phyloP scores from a whole-genome alignment of 441 rosid genomes.

The Euphorbia celastroides region DNA sequence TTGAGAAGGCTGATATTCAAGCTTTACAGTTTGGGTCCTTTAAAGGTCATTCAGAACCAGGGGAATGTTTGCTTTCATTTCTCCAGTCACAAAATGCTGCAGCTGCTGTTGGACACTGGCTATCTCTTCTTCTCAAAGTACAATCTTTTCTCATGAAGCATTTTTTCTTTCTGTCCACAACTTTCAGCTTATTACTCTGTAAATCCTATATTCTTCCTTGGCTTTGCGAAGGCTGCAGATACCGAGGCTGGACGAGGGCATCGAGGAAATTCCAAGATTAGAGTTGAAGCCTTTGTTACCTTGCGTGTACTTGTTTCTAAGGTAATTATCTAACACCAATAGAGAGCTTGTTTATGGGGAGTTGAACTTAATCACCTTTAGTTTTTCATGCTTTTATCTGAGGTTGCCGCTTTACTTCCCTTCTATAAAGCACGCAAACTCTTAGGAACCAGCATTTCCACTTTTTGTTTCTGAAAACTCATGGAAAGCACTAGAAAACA shows the following conservation, averaged over 20 bases:
- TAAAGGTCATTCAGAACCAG: constrained; percentile 27
- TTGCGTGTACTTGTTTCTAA: constrained; percentile 78
- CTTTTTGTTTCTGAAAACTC: no score
- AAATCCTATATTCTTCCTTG: not conserved
- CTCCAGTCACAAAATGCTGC: constrained; percentile 74
- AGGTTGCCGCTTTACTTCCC: not conserved
- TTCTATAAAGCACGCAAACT: no score
- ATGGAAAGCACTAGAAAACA: no score
- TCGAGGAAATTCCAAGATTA: constrained; percentile 75
- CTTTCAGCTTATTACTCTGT: not conserved
- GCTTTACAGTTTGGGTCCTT: constrained; percentile 22
- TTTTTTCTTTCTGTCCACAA: not conserved
- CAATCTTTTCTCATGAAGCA: not conserved
- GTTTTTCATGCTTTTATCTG: not conserved
- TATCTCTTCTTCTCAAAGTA: constrained; percentile 91
- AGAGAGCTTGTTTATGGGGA: not conserved
- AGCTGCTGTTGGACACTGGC: constrained; percentile 93
- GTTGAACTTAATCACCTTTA: constrained; percentile 6
- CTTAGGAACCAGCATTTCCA: no score
- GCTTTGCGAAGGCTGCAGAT: constrained; percentile 66
- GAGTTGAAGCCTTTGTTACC: constrained; percentile 77
- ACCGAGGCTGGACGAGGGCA: constrained; percentile 79
- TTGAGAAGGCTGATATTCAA: constrained; percentile 31
- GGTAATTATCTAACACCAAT: constrained; percentile 38
- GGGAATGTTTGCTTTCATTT: constrained; percentile 76